Base-by-base conservation (phyloP, 1,139 yeast genomes). In the Suhomyces maxii region DNA sequence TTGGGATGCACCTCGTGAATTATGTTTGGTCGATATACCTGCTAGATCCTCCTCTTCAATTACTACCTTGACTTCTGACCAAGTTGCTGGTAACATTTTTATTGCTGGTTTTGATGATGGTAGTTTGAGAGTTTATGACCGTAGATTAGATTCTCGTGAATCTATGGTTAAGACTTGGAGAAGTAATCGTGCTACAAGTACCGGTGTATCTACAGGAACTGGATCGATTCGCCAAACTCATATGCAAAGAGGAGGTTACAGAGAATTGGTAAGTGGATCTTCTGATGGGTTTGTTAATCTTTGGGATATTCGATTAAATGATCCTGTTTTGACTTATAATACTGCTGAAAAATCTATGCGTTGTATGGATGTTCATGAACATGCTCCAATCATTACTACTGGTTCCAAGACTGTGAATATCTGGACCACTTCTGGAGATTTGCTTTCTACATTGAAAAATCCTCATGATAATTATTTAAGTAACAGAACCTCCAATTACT, bases 1-100 rank as follows among this genome's bases (percentile, higher is more conserved):
- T 1, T 93, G 99, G 99, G 99, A 93, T 68, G 98, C 98, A 0
- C 95, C 96, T 13, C 76, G 97, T 37, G 99, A 93, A 61, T 73
- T 87, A 45, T 86, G 97, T 61, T 75, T 88, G 44, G 82, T 82
- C 28, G 97, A 91, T 60, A 86, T 93, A 42, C 97, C 98, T 0
- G 95, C 96, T 0, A 76, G 97, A 48, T 88, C 97, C 0, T 84
- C 96, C 0, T 84, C 95, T n/a, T 84, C 95, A 10, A 86, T 93
- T 46, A 87, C 97, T 0, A 79, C 96, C 0, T 73, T 93, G 46
- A 90, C 98, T 0, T 89, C 97, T 0, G 99, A 93, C 60, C 98
- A 93, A 63, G 93, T 93, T 9, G 89, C 96, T 0, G 98, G 99
- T n/a, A 86, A 91, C 59, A 77, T 89, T 2, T 82, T 93, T 56